phyloP scores from a whole-genome alignment of 495 filamentous ascomycete species.

The Astrocystis sublimbata region DNA sequence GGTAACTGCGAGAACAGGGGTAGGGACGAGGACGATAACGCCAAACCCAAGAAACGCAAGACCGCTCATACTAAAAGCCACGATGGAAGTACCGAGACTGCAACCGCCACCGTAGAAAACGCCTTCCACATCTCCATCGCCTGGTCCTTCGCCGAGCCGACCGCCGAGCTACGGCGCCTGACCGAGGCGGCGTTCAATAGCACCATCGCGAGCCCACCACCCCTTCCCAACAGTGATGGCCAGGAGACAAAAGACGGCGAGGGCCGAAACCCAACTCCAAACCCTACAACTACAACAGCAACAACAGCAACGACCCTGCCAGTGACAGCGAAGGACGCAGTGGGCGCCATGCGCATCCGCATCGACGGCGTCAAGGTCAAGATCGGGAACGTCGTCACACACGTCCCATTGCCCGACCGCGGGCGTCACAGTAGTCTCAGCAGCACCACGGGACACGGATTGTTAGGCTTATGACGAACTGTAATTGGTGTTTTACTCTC shows the following conservation, averaged over 20 bases:
- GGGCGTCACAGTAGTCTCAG: conserved; percentile 22
- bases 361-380: conserved; percentile 68
- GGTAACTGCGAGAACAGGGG: conserved; percentile 9
- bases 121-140: conserved; percentile 82
- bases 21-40: not conserved
- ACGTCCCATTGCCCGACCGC: conserved; percentile 46
- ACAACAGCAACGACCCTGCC: not conserved
- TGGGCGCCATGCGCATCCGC: conserved; percentile 36
- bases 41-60: not conserved
- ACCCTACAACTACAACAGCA: not conserved
- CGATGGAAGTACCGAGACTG: not conserved
- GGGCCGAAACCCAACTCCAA: too few species aligned
- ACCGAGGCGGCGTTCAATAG: conserved; percentile 33
- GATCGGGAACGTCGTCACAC: conserved; percentile 71
- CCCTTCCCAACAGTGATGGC: too few species aligned
- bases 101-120: conserved; percentile 41
- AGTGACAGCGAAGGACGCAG: conserved; percentile 15
- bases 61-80: not conserved
- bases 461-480: conserved; percentile 12
- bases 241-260: too few species aligned
- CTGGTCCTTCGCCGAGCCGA: conserved; percentile 62
- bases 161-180: conserved; percentile 34
- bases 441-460: conserved; percentile 4
- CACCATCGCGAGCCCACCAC: not conserved
- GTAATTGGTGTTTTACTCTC: too few species aligned